Conservation (phyloP, 768 basidiomycete species). For the Psilocybe sp. region DNA sequence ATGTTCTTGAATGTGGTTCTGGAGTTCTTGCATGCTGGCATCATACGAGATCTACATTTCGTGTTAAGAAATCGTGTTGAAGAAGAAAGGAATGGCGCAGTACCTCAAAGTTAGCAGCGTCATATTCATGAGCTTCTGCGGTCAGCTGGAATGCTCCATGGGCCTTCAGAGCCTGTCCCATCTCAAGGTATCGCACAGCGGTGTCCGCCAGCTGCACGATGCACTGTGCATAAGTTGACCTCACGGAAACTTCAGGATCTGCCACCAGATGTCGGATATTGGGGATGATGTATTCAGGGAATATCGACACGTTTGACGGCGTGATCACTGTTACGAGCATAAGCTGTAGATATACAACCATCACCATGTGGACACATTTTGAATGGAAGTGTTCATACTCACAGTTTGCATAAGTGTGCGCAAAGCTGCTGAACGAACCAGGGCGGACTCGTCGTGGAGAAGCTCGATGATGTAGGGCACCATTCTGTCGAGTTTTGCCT, state of each 20-base stretch:
- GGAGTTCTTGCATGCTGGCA: conserved; percentile 80
- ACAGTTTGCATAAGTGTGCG: conserved; percentile 83
- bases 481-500: conserved; percentile 91
- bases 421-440: conserved; percentile 78
- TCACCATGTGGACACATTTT: background rate
- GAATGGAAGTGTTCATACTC: conserved; percentile 24
- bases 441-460: conserved; percentile 78
- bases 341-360: conserved; percentile 19
- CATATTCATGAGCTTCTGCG: conserved; percentile 67
- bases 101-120: conserved; percentile 81
- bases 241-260: conserved; percentile 83
- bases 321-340: conserved; percentile 74
- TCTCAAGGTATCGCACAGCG: conserved; percentile 85
- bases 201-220: conserved; percentile 84
- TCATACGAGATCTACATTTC: conserved; percentile 94
- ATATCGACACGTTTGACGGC: conserved; percentile 80
- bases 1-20: conserved; percentile 82
- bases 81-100: conserved; percentile 9
- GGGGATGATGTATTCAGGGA: conserved; percentile 95
- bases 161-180: conserved; percentile 87
- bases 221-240: conserved; percentile 78
- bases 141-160: conserved; percentile 70
- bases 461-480: conserved; percentile 90
- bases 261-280: conserved; percentile 79
- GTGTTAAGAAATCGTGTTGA: too few relatives aligned